These are phyloP conservation scores for Chaetoceros muelleri DNA, from an alignment of 108 stramenopile genomes.

Conservation along the genomic window DNA sequence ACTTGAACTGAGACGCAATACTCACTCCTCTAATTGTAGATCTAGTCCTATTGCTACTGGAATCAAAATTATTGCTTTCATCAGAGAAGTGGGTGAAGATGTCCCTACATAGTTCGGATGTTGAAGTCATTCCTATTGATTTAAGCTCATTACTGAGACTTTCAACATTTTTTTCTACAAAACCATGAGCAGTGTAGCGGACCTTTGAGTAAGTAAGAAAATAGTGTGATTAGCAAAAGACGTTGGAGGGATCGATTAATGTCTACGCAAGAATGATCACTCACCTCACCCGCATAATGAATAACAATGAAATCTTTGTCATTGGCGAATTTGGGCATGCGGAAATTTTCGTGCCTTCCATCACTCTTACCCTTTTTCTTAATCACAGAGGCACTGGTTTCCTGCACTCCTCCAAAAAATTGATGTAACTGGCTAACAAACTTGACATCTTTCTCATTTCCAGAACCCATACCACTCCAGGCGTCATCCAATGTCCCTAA, in stretches of 20 bases:
- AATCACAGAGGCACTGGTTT: slow-evolving; percentile 18
- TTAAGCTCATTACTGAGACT: slow-evolving; percentile 78
- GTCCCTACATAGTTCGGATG: slow-evolving; percentile 25
- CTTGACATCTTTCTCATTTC: slow-evolving; percentile 75
- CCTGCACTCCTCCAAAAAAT: slow-evolving; percentile 48
- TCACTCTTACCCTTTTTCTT: slow-evolving; percentile 35
- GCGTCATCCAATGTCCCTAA: slow-evolving; percentile 83
- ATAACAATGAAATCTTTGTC: slow-evolving; percentile 80
- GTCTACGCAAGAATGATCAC: neutral
- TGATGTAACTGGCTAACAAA: slow-evolving; percentile 82
- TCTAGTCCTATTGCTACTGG: slow-evolving; percentile 7
- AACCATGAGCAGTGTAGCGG: slow-evolving; percentile 78
- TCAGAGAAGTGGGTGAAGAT: slow-evolving; percentile 26
- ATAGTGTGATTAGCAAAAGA: neutral
- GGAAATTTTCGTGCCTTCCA: slow-evolving; percentile 57
- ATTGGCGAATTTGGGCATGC: slow-evolving; percentile 82
- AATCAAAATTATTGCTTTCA: slow-evolving; percentile 8
- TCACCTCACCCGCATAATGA: slow-evolving; percentile 92
- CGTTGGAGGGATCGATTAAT: neutral
- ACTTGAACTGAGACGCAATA: slow-evolving; percentile 81
- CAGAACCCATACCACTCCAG: slow-evolving; percentile 80
- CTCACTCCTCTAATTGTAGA: slow-evolving; percentile 77
- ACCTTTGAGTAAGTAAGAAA: too few species aligned
- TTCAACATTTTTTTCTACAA: slow-evolving; percentile 91
- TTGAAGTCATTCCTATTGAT: slow-evolving; percentile 53